Evolutionary conservation across 495 filamentous ascomycete species (phyloP).

Genomic region (Thozetella sp.): DNA sequence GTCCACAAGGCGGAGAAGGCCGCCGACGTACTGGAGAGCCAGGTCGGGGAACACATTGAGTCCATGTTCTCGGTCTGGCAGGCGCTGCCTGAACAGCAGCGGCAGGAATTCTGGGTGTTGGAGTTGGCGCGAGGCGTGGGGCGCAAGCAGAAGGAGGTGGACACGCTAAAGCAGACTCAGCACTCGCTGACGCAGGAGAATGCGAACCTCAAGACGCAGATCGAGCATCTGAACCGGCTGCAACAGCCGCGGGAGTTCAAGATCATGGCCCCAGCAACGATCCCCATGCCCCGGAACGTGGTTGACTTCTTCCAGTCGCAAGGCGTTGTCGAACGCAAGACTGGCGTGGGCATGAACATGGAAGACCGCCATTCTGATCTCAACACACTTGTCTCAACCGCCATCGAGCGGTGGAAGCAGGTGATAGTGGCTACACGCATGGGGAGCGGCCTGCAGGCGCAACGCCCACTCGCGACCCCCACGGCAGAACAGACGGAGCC

Average conservation of each 20-base stretch:
- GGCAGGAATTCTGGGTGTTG: conserved; percentile 72
- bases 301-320: conserved; percentile 34
- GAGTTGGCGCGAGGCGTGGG: conserved; percentile 74
- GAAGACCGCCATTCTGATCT: conserved; percentile 46
- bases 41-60: conserved; percentile 68
- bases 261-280: conserved; percentile 61
- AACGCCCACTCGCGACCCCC: conserved; percentile 28
- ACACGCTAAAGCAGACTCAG: conserved; percentile 61
- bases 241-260: conserved; percentile 75
- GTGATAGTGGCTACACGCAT: conserved; percentile 43
- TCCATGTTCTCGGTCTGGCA: conserved; percentile 74
- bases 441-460: conserved; percentile 29
- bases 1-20: conserved; percentile 36
- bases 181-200: conserved; percentile 69
- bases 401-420: conserved; percentile 54
- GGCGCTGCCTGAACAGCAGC: conserved; percentile 52
- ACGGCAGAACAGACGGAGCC: conserved; percentile 8
- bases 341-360: conserved; percentile 36
- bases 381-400: conserved; percentile 41
- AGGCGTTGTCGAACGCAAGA: conserved; percentile 12
- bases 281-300: conserved; percentile 54
- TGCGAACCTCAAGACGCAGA: conserved; percentile 67
- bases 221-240: conserved; percentile 66
- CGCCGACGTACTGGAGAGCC: conserved; percentile 55
- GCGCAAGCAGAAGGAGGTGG: conserved; percentile 66